phyloP scores from a whole-genome alignment of 768 basidiomycete species.

The Dentipellis sp. region DNA sequence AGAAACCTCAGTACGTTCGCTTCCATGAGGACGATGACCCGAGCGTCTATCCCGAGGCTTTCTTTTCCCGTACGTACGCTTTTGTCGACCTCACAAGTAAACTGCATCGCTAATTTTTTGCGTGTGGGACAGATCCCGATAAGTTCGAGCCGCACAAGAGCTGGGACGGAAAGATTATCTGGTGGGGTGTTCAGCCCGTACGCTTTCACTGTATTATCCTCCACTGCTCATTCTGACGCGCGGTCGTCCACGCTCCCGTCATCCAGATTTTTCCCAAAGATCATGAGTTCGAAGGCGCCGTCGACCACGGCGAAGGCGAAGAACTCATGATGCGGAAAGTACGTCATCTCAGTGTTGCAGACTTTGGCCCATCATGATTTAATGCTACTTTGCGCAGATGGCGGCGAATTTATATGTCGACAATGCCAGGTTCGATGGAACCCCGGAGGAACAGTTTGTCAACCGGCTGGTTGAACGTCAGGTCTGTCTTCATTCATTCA shows the following conservation, averaged over 20 bases:
- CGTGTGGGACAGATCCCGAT: neutral
- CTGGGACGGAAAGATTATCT: neutral
- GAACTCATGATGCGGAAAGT: slow-evolving; percentile 1
- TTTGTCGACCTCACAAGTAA: neutral
- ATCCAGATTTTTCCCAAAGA: neutral
- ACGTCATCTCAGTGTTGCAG: neutral
- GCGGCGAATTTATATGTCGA: neutral
- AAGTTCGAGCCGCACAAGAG: neutral
- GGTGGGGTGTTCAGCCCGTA: slow-evolving; percentile 1
- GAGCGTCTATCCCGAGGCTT: neutral
- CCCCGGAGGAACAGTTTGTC: slow-evolving; percentile 2
- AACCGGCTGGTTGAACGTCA: neutral
- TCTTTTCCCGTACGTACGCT: neutral
- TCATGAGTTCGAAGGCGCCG: neutral
- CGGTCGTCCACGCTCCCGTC: neutral
- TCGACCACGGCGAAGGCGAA: slow-evolving; percentile 1
- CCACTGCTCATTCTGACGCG: neutral
- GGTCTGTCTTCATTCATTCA: neutral
- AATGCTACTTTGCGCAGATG: neutral
- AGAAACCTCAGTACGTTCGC: neutral
- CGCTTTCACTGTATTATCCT: neutral
- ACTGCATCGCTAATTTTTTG: neutral
- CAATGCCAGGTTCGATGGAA: neutral
- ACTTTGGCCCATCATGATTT: neutral
- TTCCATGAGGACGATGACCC: slow-evolving; percentile 1